These are phyloP conservation scores for Chytridiales sp. DNA, from an alignment of 371 early-diverging fungal species.

Conservation along the genomic window DNA sequence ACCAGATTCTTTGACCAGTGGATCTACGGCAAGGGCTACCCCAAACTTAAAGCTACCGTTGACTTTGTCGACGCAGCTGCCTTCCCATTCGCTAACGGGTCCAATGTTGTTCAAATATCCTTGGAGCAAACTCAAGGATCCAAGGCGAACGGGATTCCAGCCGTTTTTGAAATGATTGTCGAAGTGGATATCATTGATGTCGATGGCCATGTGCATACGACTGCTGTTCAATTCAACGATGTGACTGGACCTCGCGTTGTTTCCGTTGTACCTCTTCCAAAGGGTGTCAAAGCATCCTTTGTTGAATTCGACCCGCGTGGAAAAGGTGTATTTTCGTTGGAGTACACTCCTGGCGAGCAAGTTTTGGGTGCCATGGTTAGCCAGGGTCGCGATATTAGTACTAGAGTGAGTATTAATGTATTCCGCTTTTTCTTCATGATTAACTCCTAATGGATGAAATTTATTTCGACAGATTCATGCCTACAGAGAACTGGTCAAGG, in stretches of 20 bases:
- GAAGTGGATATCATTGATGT: slow-evolving; percentile 51
- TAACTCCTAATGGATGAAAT: no score
- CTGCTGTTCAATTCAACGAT: slow-evolving; percentile 34
- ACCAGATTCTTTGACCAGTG: slow-evolving; percentile 66
- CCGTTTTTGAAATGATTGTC: slow-evolving; percentile 50
- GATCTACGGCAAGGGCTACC: slow-evolving; percentile 59
- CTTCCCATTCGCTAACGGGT: no score
- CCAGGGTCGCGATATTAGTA: slow-evolving; percentile 24
- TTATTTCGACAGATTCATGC: slow-evolving; percentile 45
- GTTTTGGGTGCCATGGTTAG: slow-evolving; percentile 49
- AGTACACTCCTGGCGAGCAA: slow-evolving; percentile 50
- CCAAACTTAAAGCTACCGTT: slow-evolving; percentile 49
- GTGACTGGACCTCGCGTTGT: slow-evolving; percentile 12
- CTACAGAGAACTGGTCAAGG: slow-evolving; percentile 46
- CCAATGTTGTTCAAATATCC: slow-evolving; percentile 32
- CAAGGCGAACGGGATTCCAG: slow-evolving; percentile 40
- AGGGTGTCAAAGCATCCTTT: slow-evolving; percentile 30
- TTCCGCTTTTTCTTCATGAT: not conserved
- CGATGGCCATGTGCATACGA: slow-evolving; percentile 35
- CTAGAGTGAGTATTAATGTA: slow-evolving; percentile 2
- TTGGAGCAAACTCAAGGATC: slow-evolving; percentile 56
- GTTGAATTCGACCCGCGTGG: slow-evolving; percentile 56
- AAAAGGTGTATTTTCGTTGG: slow-evolving; percentile 45
- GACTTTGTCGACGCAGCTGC: slow-evolving; percentile 35
- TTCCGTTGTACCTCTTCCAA: slow-evolving; percentile 23